A percentile compares a stretch with the other conserved stretches of the same genome.
Evolutionary conservation across 2,329 filamentous ascomycete species (phyloP).

Genomic region (Cadophora gregata): DNA sequence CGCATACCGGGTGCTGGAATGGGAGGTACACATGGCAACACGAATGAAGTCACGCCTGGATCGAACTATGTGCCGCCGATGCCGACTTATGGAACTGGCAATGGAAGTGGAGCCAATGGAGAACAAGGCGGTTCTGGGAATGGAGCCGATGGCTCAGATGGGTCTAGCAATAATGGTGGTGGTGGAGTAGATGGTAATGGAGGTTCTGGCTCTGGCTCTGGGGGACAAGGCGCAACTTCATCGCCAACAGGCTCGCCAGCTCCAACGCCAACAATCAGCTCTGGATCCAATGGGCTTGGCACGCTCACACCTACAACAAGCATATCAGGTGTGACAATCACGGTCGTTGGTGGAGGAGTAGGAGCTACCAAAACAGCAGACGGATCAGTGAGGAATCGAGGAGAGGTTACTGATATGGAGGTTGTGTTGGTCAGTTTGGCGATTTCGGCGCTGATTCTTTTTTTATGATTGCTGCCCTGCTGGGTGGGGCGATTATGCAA

Average conservation of each 20-base stretch:
- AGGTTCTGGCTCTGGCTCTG: background rate
- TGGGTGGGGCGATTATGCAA: slow-evolving; percentile 23
- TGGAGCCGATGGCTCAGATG: background rate
- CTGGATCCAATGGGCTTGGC: background rate
- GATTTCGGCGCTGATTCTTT: slow-evolving; percentile 28
- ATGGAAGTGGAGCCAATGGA: background rate
- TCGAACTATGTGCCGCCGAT: slow-evolving; percentile 11
- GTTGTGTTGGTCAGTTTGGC: slow-evolving; percentile 20
- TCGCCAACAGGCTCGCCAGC: background rate
- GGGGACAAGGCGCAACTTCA: background rate
- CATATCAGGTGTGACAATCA: slow-evolving; percentile 12
- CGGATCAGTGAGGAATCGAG: slow-evolving; percentile 12
- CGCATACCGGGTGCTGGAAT: background rate
- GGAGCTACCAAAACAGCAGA: slow-evolving; percentile 14
- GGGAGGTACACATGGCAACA: background rate
- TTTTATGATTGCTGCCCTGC: slow-evolving; percentile 30
- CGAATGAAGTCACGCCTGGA: background rate
- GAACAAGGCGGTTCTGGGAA: slow-evolving; percentile 1
- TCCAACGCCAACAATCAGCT: background rate
- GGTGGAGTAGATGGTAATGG: background rate
- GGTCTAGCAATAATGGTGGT: background rate
- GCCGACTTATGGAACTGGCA: background rate
- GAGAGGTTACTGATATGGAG: slow-evolving; percentile 3
- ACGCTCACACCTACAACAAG: slow-evolving; percentile 1
- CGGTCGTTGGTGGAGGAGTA: background rate